Conservation (phyloP, 192 early-diverging fungal genomes). For the Backusella liffmaniae region DNA sequence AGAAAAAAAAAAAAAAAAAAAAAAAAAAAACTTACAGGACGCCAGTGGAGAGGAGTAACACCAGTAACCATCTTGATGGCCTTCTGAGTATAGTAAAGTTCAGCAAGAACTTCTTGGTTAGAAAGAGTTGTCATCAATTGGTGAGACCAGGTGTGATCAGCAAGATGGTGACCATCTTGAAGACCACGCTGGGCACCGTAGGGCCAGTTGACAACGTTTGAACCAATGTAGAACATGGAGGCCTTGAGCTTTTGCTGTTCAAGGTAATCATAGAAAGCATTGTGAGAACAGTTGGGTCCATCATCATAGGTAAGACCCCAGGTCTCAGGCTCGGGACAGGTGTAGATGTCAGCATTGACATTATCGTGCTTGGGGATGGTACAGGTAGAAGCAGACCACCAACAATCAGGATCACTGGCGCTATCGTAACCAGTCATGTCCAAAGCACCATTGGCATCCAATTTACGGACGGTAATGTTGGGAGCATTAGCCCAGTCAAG, state of each 20-base stretch:
- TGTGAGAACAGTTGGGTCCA: conserved; percentile 53
- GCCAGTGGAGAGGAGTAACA: conserved; percentile 52
- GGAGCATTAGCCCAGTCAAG: conserved; percentile 43
- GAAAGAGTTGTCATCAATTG: conserved; percentile 45
- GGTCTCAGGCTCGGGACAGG: conserved; percentile 39
- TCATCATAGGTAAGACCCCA: conserved; percentile 56
- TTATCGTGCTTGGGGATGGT: conserved; percentile 20
- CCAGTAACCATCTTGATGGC: conserved; percentile 48
- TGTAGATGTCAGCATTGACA: conserved; percentile 31
- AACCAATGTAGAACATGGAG: conserved; percentile 42
- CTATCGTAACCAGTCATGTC: conserved; percentile 27
- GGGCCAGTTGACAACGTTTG: conserved; percentile 41
- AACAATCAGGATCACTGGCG: conserved; percentile 34
- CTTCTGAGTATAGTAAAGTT: conserved; percentile 55
- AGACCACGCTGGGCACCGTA: conserved; percentile 37
- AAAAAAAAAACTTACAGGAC: conserved; percentile 38
- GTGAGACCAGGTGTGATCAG: conserved; percentile 66
- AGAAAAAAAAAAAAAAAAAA: neutral
- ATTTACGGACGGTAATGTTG: conserved; percentile 29
- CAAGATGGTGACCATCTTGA: conserved; percentile 58
- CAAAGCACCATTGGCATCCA: conserved; percentile 17
- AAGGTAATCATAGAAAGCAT: conserved; percentile 45
- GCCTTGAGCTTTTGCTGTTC: conserved; percentile 41
- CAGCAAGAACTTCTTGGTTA: conserved; percentile 50
- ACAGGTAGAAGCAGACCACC: conserved; percentile 44